A percentile compares a stretch with the other conserved stretches of the same genome.
phyloP scores from a whole-genome alignment of 2,329 filamentous ascomycete genomes.

The Fusarium sp. region DNA sequence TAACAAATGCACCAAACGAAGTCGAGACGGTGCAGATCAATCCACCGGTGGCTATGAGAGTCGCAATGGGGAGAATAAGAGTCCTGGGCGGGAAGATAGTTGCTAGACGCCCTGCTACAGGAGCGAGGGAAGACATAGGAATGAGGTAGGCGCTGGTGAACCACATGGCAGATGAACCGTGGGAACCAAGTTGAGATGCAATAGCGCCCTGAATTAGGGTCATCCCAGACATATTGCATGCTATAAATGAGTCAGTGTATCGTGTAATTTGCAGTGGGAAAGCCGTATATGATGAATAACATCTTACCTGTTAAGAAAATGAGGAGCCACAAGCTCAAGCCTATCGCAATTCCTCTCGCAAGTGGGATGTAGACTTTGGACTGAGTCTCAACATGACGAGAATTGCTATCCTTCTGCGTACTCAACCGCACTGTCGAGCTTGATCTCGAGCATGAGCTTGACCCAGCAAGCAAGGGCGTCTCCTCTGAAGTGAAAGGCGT shows the following conservation, averaged over 20 bases:
- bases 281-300: neutral
- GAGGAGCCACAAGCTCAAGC: conserved; percentile 47
- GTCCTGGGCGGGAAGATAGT: conserved; percentile 77
- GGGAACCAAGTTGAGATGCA: conserved; percentile 79
- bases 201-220: conserved; percentile 84
- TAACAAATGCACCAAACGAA: conserved; percentile 71
- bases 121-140: conserved; percentile 70
- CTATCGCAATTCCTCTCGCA: conserved; percentile 58
- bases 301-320: conserved; percentile 46
- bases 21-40: conserved; percentile 72
- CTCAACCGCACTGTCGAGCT: neutral
- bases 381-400: conserved; percentile 9
- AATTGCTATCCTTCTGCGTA: conserved; percentile 2
- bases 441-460: conserved; percentile 13
- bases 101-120: conserved; percentile 77
- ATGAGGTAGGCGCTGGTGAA: conserved; percentile 82
- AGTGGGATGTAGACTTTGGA: conserved; percentile 42
- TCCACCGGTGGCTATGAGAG: conserved; percentile 70
- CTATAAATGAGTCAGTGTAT: conserved; percentile 46
- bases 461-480: conserved; percentile 38
- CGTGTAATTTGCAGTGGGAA: neutral
- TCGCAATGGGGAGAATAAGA: conserved; percentile 72
- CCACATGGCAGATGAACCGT: conserved; percentile 79
- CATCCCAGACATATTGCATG: conserved; percentile 81
- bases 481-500: conserved; percentile 25